Evolutionary conservation across 108 stramenopile genomes (phyloP).

Genomic region (Nitzschia putrida): DNA sequence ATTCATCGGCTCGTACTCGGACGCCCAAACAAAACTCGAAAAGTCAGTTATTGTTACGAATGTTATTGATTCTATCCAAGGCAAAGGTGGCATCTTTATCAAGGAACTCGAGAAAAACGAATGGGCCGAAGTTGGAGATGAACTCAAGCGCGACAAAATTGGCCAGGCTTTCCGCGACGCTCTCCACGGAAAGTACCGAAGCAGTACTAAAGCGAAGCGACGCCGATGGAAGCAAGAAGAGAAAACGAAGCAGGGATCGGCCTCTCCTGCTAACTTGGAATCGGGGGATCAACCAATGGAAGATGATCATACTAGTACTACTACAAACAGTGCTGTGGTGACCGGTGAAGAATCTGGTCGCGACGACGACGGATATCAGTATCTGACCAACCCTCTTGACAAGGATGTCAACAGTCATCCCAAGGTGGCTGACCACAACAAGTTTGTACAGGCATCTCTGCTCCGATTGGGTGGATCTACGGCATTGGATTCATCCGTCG

Average conservation of each 20-base stretch:
- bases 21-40: slow-evolving; percentile 26
- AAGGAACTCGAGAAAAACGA: slow-evolving; percentile 12
- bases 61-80: slow-evolving; percentile 27
- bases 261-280: not conserved
- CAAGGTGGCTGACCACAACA: not conserved
- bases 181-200: slow-evolving; percentile 31
- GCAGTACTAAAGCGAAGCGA: slow-evolving; percentile 40
- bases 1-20: slow-evolving; percentile 8
- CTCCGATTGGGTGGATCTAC: not conserved
- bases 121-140: slow-evolving; percentile 37
- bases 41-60: slow-evolving; percentile 32
- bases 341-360: no score
- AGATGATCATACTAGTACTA: not conserved
- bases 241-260: not conserved
- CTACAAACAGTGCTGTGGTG: not conserved
- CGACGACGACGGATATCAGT: no score
- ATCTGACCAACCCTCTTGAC: not conserved
- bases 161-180: slow-evolving; percentile 47
- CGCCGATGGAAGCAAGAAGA: slow-evolving; percentile 21
- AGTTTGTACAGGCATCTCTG: not conserved
- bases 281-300: not conserved
- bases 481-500: not conserved
- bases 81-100: slow-evolving; percentile 37
- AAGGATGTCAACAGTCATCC: not conserved
- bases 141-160: slow-evolving; percentile 42